A percentile compares a stretch with the other conserved stretches of the same genome.
Evolutionary conservation across 305 asterid genomes (phyloP).

Genomic region (Ruellia speciosa): DNA sequence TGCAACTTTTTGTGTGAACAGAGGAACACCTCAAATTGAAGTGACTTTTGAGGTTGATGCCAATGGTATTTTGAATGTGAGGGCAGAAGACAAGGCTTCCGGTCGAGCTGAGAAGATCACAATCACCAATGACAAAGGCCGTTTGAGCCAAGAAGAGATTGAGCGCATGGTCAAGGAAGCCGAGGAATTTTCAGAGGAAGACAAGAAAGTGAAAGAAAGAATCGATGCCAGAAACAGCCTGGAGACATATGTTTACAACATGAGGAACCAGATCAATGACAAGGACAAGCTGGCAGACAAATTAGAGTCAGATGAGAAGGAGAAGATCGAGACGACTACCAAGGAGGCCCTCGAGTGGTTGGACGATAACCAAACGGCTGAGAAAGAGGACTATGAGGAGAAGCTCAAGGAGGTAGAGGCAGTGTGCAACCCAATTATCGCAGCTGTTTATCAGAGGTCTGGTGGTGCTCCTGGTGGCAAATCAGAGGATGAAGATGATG

Average conservation of each 20-base stretch:
- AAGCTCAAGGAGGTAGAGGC: conserved; percentile 77
- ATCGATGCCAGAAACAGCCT: conserved; percentile 67
- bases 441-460: conserved; percentile 68
- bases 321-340: conserved; percentile 60
- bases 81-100: conserved; percentile 91
- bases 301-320: conserved; percentile 64
- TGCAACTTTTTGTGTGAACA: conserved; percentile 26
- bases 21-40: conserved; percentile 92
- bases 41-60: conserved; percentile 91
- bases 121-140: conserved; percentile 75
- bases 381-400: conserved; percentile 70
- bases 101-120: conserved; percentile 62
- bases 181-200: conserved; percentile 79
- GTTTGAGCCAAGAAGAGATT: conserved; percentile 71
- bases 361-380: conserved; percentile 59
- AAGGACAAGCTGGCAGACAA: conserved; percentile 74
- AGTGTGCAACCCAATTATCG: conserved; percentile 60
- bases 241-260: conserved; percentile 69
- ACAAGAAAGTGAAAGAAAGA: conserved; percentile 64
- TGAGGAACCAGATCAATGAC: conserved; percentile 70
- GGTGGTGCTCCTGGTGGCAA: conserved; percentile 62
- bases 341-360: conserved; percentile 75
- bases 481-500: conserved; percentile 40
- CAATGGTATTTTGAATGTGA: conserved; percentile 75
- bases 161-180: conserved; percentile 74